These are phyloP conservation scores for Paecilomyces dactylethromorphus DNA, from an alignment of 2,329 filamentous ascomycete species.

Conservation along the genomic window DNA sequence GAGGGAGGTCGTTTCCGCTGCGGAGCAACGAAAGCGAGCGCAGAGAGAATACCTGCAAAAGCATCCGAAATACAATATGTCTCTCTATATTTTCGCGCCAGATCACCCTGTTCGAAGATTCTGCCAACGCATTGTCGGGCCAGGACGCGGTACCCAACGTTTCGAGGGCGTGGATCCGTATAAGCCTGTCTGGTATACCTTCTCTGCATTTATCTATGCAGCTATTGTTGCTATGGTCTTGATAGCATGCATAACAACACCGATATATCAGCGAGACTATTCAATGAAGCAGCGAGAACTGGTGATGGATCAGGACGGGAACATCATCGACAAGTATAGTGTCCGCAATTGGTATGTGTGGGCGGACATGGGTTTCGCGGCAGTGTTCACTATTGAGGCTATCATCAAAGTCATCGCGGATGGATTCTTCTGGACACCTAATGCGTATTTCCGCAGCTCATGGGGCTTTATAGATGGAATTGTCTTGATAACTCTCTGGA, in stretches of 20 bases:
- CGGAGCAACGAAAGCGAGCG: slow-evolving; percentile 73
- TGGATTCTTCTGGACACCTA: slow-evolving; percentile 92
- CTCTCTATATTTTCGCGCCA: slow-evolving; percentile 79
- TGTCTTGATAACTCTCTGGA: slow-evolving; percentile 88
- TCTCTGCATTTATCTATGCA: slow-evolving; percentile 89
- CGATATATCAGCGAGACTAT: slow-evolving; percentile 86
- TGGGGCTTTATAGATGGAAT: slow-evolving; percentile 95
- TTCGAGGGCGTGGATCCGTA: slow-evolving; percentile 87
- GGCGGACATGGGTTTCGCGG: slow-evolving; percentile 83
- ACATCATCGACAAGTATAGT: slow-evolving; percentile 45
- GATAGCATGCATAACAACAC: slow-evolving; percentile 88
- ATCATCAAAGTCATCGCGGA: slow-evolving; percentile 90
- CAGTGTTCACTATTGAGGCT: slow-evolving; percentile 80
- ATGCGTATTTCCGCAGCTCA: slow-evolving; percentile 91
- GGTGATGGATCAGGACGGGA: background rate
- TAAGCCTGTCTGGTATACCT: slow-evolving; percentile 82
- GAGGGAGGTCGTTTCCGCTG: slow-evolving; percentile 77
- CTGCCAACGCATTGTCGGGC: slow-evolving; percentile 86
- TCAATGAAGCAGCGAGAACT: slow-evolving; percentile 40
- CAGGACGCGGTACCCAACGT: slow-evolving; percentile 77
- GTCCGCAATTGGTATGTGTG: slow-evolving; percentile 88
- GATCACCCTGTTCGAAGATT: slow-evolving; percentile 69
- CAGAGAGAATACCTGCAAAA: slow-evolving; percentile 84
- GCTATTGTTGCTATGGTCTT: slow-evolving; percentile 98
- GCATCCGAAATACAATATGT: slow-evolving; percentile 87